These are phyloP conservation scores for Ceratocystiopsis brevicomis DNA, from an alignment of 2,329 filamentous ascomycete species.

Conservation along the genomic window DNA sequence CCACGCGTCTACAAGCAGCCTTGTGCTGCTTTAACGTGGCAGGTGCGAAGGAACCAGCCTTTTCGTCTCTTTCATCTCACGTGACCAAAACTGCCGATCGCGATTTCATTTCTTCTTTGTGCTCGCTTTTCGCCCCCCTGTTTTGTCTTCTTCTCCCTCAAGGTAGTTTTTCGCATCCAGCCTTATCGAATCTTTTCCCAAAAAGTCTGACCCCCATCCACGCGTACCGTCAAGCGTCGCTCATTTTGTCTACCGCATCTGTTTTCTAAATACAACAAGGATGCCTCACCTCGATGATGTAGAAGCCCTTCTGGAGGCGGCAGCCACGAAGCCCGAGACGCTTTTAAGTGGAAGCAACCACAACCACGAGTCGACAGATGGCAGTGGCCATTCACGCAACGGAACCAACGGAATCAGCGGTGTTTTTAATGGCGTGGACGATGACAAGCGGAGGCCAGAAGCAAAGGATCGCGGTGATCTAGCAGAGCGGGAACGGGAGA, in stretches of 20 bases:
- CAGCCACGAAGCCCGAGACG: constrained; percentile 22
- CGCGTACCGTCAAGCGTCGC: too few species aligned
- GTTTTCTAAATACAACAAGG: constrained; percentile 1
- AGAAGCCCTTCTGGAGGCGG: constrained; percentile 77
- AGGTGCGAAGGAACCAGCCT: too few species aligned
- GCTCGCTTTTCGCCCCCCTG: too few species aligned
- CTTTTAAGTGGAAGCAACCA: constrained; percentile 27
- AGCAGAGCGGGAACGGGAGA: constrained; percentile 14
- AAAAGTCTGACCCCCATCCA: too few species aligned
- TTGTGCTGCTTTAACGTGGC: too few species aligned
- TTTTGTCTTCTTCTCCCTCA: too few species aligned
- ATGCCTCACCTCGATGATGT: constrained; percentile 57
- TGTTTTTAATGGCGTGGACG: not conserved
- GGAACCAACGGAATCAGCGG: constrained; percentile 2
- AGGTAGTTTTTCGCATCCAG: too few species aligned
- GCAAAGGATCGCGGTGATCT: constrained; percentile 20
- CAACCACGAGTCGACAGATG: constrained; percentile 10
- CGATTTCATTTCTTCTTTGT: too few species aligned
- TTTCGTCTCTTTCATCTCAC: too few species aligned
- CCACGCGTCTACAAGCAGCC: too few species aligned
- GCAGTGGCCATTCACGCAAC: constrained; percentile 9
- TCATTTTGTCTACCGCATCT: not conserved
- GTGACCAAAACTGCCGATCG: too few species aligned
- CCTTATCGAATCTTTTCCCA: too few species aligned
- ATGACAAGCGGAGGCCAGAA: not conserved